phyloP scores from a whole-genome alignment of 1,139 yeast genomes.

The Lodderomyces elongisporus region DNA sequence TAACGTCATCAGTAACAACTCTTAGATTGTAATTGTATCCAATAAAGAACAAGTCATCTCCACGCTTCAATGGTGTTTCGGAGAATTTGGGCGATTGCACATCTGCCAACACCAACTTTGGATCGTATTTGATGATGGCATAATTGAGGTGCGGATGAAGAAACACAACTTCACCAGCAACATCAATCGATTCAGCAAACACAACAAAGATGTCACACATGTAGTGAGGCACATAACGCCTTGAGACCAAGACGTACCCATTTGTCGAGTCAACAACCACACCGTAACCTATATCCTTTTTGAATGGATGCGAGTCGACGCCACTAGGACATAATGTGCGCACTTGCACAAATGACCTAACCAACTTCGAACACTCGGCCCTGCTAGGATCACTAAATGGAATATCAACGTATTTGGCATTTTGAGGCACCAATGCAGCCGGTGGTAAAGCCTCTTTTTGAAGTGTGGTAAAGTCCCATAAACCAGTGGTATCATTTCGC shows the following conservation, averaged over 20 bases:
- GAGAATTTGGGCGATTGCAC: conserved; percentile 61
- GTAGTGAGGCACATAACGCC: conserved; percentile 80
- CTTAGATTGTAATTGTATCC: conserved; percentile 75
- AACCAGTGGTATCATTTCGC: conserved; percentile 76
- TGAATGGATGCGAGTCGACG: conserved; percentile 67
- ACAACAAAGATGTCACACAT: conserved; percentile 73
- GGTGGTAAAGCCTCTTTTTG: conserved; percentile 61
- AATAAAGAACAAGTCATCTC: conserved; percentile 69
- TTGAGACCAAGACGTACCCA: conserved; percentile 77
- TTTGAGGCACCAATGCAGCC: conserved; percentile 40
- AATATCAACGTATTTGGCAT: conserved; percentile 67
- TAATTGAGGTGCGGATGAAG: conserved; percentile 87
- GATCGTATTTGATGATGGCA: conserved; percentile 81
- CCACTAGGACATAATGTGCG: conserved; percentile 61
- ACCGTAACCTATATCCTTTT: conserved; percentile 65
- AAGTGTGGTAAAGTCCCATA: conserved; percentile 77
- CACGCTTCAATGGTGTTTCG: conserved; percentile 57
- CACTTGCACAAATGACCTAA: conserved; percentile 61
- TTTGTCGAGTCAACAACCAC: conserved; percentile 72
- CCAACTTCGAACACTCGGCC: conserved; percentile 48
- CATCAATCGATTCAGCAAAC: conserved; percentile 79
- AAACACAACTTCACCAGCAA: conserved; percentile 77
- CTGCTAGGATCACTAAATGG: conserved; percentile 49
- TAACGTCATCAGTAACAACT: conserved; percentile 69
- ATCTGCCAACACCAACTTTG: conserved; percentile 45